A percentile compares a stretch with the other conserved stretches of the same genome.
Evolutionary conservation across 1,284 basidiomycete genomes (phyloP).

Genomic region (Puccinia hordei): DNA sequence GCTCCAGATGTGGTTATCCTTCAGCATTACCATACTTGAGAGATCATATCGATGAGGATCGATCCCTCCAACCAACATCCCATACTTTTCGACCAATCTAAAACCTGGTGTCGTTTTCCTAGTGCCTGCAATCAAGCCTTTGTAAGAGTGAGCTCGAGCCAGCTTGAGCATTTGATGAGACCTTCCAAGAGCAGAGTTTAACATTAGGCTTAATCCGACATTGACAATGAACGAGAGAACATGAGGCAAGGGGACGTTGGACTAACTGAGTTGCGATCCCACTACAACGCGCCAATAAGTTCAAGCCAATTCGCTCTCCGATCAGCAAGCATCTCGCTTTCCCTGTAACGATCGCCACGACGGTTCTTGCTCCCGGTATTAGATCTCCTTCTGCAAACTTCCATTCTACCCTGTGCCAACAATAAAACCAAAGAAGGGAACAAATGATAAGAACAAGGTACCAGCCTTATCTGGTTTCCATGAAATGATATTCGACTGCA

Average conservation of each 20-base stretch:
- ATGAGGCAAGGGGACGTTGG: neutral
- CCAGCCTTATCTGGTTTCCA: neutral
- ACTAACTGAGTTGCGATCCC: constrained; percentile 88
- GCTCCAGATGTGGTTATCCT: constrained; percentile 99
- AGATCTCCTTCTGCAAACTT: constrained; percentile 79
- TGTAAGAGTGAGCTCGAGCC: constrained; percentile 67
- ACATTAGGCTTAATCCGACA: neutral
- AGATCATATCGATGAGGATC: constrained; percentile 96
- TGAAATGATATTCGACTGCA: neutral
- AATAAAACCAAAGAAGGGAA: no score
- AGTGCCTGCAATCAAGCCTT: constrained; percentile 89
- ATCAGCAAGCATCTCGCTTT: constrained; percentile 85
- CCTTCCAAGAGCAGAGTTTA: constrained; percentile 61
- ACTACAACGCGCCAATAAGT: constrained; percentile 89
- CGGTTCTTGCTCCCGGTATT: constrained; percentile 73
- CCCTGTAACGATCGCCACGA: constrained; percentile 88
- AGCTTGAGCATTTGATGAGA: constrained; percentile 77
- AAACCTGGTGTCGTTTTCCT: constrained; percentile 99
- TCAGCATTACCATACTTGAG: constrained; percentile 99
- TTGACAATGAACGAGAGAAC: neutral
- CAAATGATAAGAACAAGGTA: neutral
- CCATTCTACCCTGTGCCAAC: constrained; percentile 81
- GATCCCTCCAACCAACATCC: constrained; percentile 95
- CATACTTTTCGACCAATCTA: constrained; percentile 96
- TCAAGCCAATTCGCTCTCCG: constrained; percentile 91